A percentile compares a stretch with the other conserved stretches of the same genome.
Conservation (phyloP, 164 flowering plant species). For the Piper longum region DNA sequence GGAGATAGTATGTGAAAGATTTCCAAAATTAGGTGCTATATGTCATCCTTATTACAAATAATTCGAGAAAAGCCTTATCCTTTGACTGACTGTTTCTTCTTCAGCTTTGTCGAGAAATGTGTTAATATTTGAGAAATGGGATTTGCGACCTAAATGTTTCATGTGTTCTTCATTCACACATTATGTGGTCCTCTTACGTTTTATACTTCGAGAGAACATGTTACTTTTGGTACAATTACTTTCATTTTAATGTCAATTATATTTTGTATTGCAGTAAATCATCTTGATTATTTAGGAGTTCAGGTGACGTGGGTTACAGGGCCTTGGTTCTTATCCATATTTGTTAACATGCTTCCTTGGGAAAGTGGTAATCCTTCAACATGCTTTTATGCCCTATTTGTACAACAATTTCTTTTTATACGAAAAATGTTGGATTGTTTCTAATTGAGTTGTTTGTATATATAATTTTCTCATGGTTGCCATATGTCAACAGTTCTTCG, state of each 20-base stretch:
- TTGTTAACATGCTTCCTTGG: constrained; percentile 99
- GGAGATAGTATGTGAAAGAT: constrained; percentile 80
- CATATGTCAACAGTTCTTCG: constrained; percentile 63
- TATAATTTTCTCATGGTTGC: no score
- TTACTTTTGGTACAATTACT: no score
- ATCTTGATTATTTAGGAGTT: constrained; percentile 88
- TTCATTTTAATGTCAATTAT: not conserved
- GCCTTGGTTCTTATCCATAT: constrained; percentile 97
- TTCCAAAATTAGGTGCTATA: constrained; percentile 53
- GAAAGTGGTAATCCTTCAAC: constrained; percentile 43
- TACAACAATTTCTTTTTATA: no score
- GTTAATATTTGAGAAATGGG: not conserved
- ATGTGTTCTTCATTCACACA: no score
- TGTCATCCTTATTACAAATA: not conserved
- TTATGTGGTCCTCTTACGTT: no score
- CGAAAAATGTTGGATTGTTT: not conserved
- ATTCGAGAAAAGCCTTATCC: not conserved
- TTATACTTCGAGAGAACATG: no score
- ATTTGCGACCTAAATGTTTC: no score
- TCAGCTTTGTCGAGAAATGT: no score
- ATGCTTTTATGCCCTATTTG: not conserved
- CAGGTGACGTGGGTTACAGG: constrained; percentile 94
- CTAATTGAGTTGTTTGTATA: not conserved
- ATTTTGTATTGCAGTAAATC: constrained; percentile 54
- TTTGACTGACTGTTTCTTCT: not conserved